A percentile compares a stretch with the other conserved stretches of the same genome.
These are phyloP conservation scores for Tardiomyces digboiensis DNA, from an alignment of 1,139 yeast genomes.

Conservation along the genomic window DNA sequence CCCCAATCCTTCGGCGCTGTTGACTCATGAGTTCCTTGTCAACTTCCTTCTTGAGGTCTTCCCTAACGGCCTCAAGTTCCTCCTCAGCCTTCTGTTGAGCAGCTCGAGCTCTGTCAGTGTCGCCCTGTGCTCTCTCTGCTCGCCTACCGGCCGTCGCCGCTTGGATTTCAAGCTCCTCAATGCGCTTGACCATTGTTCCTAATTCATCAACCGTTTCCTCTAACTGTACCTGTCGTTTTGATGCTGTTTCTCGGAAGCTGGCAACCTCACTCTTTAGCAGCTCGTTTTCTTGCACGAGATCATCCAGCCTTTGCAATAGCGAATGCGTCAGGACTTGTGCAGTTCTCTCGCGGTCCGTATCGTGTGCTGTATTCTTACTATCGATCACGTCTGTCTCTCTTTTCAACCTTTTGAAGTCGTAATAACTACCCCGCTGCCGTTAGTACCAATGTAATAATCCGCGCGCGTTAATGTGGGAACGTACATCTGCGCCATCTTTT, in stretches of 20 bases:
- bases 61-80: conserved; percentile 1
- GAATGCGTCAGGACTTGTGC: conserved; percentile 43
- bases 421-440: conserved; percentile 30
- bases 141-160: conserved; percentile 2
- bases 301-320: conserved; percentile 31
- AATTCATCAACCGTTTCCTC: conserved; percentile 33
- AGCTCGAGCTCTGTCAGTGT: conserved; percentile 1
- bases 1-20: conserved; percentile 29
- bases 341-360: conserved; percentile 54
- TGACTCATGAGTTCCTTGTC: conserved; percentile 24
- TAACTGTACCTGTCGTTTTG: conserved; percentile 23
- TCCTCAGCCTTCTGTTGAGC: neutral
- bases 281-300: conserved; percentile 12
- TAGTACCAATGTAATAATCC: conserved; percentile 33
- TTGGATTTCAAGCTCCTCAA: conserved; percentile 2
- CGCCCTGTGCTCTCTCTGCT: conserved; percentile 1
- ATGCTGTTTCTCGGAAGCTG: conserved; percentile 24
- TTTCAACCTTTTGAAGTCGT: conserved; percentile 54
- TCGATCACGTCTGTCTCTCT: conserved; percentile 33
- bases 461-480: no score
- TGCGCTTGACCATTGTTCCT: neutral
- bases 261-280: conserved; percentile 22
- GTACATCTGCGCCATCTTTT: conserved; percentile 19
- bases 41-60: conserved; percentile 3
- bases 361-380: conserved; percentile 27